These are phyloP conservation scores for Jamesozyma rosinii DNA, from an alignment of 805 yeast species.

Conservation along the genomic window DNA sequence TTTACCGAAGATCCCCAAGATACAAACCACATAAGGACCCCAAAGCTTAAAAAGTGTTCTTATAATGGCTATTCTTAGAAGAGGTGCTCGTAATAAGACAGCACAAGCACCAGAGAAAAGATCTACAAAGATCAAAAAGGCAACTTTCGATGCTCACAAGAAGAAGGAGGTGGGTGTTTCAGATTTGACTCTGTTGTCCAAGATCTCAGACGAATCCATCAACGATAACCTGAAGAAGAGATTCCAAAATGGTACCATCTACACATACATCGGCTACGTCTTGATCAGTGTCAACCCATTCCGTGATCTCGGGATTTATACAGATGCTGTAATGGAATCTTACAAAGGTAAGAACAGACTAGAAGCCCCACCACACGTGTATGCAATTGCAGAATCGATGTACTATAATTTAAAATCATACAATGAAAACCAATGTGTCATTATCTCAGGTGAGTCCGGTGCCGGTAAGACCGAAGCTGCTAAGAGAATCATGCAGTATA, in stretches of 20 bases:
- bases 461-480: conserved; percentile 99
- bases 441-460: conserved; percentile 94
- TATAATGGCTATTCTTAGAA: conserved; percentile 65
- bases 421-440: conserved; percentile 91
- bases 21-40: neutral
- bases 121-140: conserved; percentile 60
- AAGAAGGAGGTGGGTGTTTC: conserved; percentile 98
- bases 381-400: conserved; percentile 95
- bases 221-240: conserved; percentile 85
- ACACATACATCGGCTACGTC: conserved; percentile 90
- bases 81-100: conserved; percentile 56
- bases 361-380: conserved; percentile 97
- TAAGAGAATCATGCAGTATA: conserved; percentile 93
- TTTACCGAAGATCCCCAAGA: neutral
- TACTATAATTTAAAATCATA: conserved; percentile 91
- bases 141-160: conserved; percentile 77
- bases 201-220: conserved; percentile 84
- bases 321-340: conserved; percentile 60
- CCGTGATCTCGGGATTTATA: conserved; percentile 90
- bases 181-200: conserved; percentile 80
- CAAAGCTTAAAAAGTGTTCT: neutral
- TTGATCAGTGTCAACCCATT: conserved; percentile 94
- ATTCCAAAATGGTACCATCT: conserved; percentile 80
- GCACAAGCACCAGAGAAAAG: conserved; percentile 48
- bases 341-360: conserved; percentile 88